These are phyloP conservation scores for Leccinum barrowsii DNA, from an alignment of 768 basidiomycete genomes.

Conservation along the genomic window DNA sequence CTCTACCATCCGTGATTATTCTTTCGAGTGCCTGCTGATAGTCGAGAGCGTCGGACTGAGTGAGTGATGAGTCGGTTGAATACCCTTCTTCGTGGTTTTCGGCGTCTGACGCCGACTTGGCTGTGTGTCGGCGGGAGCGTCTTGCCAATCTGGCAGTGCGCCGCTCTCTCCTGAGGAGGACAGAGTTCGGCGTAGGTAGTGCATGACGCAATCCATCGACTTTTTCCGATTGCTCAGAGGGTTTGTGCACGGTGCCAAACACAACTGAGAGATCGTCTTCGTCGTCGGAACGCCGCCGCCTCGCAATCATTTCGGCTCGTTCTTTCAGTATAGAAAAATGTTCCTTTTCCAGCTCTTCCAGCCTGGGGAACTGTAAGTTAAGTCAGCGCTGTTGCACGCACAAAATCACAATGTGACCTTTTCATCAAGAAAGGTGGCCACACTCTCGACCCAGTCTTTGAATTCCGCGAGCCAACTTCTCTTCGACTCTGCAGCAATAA, in stretches of 20 bases:
- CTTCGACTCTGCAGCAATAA: constrained; percentile 71
- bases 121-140: constrained; percentile 41
- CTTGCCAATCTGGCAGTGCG: constrained; percentile 57
- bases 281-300: constrained; percentile 72
- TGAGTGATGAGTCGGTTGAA: constrained; percentile 79
- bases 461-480: constrained; percentile 79
- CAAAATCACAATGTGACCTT: constrained; percentile 50
- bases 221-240: constrained; percentile 38
- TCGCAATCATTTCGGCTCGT: constrained; percentile 61
- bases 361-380: constrained; percentile 57
- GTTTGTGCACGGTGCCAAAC: constrained; percentile 49
- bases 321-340: constrained; percentile 71
- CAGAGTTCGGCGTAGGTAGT: constrained; percentile 44
- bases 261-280: constrained; percentile 75
- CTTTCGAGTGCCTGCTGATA: constrained; percentile 60
- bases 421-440: constrained; percentile 84
- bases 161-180: constrained; percentile 49
- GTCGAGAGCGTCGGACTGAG: constrained; percentile 62
- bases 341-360: constrained; percentile 78
- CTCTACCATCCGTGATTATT: constrained; percentile 48
- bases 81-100: constrained; percentile 67
- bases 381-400: not conserved
- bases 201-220: constrained; percentile 62
- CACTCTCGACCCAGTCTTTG: constrained; percentile 75
- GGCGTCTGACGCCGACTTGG: constrained; percentile 21